These are phyloP conservation scores for Mycena pura DNA, from an alignment of 768 basidiomycete species.

Conservation along the genomic window DNA sequence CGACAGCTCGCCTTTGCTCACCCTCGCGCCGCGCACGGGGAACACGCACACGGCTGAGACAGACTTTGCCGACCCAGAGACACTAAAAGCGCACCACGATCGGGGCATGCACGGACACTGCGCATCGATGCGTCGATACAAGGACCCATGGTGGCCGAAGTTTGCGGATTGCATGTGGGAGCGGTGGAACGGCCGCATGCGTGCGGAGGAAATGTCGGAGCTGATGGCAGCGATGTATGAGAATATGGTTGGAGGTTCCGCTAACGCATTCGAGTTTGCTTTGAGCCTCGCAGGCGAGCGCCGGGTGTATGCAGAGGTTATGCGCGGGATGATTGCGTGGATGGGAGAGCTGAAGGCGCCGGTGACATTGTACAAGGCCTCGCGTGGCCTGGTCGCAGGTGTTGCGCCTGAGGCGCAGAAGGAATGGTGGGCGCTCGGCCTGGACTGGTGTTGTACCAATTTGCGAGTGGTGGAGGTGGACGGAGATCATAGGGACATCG, in stretches of 20 bases:
- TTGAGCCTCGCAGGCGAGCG: background rate
- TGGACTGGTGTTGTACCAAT: background rate
- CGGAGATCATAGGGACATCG: no score
- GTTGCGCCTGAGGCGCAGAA: background rate
- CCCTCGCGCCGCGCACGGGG: background rate
- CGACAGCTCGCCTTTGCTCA: slow-evolving; percentile 2
- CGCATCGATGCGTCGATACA: background rate
- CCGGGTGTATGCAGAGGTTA: background rate
- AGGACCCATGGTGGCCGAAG: slow-evolving; percentile 2
- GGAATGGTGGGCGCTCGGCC: slow-evolving; percentile 1
- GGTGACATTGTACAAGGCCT: slow-evolving; percentile 1
- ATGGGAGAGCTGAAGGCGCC: background rate
- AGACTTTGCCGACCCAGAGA: background rate
- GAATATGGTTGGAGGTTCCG: background rate
- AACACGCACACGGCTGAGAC: background rate
- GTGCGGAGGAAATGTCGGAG: slow-evolving; percentile 2
- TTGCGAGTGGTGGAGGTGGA: slow-evolving; percentile 7
- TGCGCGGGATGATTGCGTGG: slow-evolving; percentile 1
- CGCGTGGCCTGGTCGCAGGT: background rate
- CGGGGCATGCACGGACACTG: background rate
- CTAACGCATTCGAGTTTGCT: background rate
- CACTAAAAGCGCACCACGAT: background rate
- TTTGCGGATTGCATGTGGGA: background rate
- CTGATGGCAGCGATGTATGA: slow-evolving; percentile 4
- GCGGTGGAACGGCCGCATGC: slow-evolving; percentile 3